phyloP scores from a whole-genome alignment of 345 rosid genomes.

The Limnanthes douglasii region DNA sequence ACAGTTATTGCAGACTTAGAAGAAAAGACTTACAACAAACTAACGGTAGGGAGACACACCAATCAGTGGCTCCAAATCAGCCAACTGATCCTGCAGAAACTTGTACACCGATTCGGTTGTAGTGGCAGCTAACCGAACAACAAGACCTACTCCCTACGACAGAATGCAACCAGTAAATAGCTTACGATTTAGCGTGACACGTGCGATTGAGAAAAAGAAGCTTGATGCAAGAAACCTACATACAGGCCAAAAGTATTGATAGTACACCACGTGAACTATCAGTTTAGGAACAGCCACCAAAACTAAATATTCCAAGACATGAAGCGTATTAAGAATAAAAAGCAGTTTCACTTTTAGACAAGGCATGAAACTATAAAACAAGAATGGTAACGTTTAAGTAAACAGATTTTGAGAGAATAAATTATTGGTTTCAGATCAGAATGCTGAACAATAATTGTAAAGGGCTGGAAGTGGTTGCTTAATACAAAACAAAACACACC shows the following conservation, averaged over 20 bases:
- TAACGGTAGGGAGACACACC: constrained; percentile 75
- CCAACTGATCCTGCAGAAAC: constrained; percentile 48
- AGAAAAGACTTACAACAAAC: no score
- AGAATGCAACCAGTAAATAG: constrained; percentile 3
- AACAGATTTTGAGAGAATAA: background rate
- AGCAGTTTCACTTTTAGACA: no score
- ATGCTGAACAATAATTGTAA: background rate
- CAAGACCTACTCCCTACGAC: constrained; percentile 52
- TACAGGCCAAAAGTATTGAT: background rate
- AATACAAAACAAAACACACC: constrained; percentile 41
- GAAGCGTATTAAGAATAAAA: no score
- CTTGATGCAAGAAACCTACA: background rate
- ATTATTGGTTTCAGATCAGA: background rate
- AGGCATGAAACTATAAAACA: no score
- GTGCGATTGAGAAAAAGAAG: background rate
- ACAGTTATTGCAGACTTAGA: no score
- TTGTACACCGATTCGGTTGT: constrained; percentile 75
- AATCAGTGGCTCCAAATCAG: constrained; percentile 42
- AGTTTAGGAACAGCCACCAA: no score
- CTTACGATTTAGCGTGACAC: background rate
- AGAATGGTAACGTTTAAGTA: background rate
- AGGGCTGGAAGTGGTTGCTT: no score
- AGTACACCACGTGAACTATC: background rate
- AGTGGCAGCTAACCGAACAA: constrained; percentile 62
- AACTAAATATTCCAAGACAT: no score